These are phyloP conservation scores for Carex myosuroides DNA, from an alignment of 176 grass and related monocot genomes.

Conservation along the genomic window DNA sequence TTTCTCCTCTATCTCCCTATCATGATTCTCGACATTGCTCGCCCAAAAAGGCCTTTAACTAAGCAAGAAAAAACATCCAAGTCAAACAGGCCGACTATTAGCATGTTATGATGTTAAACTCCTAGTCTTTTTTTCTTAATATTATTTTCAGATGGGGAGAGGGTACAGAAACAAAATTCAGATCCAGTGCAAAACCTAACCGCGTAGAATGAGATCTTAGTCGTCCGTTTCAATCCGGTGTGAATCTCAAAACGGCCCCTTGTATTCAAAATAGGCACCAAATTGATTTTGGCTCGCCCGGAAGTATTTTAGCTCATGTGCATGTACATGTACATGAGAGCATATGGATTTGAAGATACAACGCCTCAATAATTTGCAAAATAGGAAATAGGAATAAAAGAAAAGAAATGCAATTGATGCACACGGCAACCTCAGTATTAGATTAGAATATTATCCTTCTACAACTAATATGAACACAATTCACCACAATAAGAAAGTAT, in stretches of 20 bases:
- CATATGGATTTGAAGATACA: background rate
- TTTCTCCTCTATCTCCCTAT: slow-evolving; percentile 6
- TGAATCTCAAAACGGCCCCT: too few relatives aligned
- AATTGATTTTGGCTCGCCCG: too few relatives aligned
- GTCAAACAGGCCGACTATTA: background rate
- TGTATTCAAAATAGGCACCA: too few relatives aligned
- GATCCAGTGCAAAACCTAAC: too few relatives aligned
- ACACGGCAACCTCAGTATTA: background rate
- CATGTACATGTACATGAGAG: too few relatives aligned
- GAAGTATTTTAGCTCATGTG: too few relatives aligned
- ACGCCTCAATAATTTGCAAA: background rate
- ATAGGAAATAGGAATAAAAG: background rate
- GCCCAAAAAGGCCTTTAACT: too few relatives aligned
- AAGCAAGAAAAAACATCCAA: too few relatives aligned
- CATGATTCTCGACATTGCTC: too few relatives aligned
- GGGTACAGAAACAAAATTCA: background rate
- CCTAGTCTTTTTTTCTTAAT: background rate
- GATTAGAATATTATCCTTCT: background rate
- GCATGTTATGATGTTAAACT: background rate
- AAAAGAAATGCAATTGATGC: background rate
- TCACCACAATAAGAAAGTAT: background rate
- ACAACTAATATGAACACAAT: background rate
- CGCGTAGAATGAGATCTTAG: too few relatives aligned
- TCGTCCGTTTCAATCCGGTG: too few relatives aligned
- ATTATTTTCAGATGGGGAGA: background rate